Conservation (phyloP, 257 asterid genomes). For the Mentha longifolia region DNA sequence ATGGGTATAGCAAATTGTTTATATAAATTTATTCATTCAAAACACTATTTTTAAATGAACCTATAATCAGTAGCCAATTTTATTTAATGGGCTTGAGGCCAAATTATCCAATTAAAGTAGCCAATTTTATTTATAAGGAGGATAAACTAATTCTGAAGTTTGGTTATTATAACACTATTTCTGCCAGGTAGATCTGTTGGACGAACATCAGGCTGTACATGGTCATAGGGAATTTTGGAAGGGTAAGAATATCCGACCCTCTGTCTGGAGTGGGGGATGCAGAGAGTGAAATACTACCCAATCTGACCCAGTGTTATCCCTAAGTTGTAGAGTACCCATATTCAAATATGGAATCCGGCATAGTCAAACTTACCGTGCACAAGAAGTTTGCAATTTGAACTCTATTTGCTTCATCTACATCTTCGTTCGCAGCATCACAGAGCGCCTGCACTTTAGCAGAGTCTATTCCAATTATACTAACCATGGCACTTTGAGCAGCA, state of each 20-base stretch:
- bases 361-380: slow-evolving; percentile 73
- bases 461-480: slow-evolving; percentile 92
- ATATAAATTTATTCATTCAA: background rate
- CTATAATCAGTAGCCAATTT: background rate
- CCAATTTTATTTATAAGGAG: background rate
- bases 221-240: background rate
- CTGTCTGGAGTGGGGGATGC: background rate
- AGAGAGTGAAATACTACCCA: background rate
- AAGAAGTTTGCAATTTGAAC: slow-evolving; percentile 97
- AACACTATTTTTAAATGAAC: background rate
- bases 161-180: background rate
- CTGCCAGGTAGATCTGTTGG: background rate
- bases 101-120: too few species aligned
- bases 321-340: slow-evolving; percentile 5
- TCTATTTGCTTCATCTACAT: slow-evolving; percentile 85
- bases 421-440: slow-evolving; percentile 97
- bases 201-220: background rate
- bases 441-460: slow-evolving; percentile 89
- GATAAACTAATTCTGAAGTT: background rate
- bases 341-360: too few species aligned
- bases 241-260: background rate
- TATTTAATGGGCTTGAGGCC: too few species aligned
- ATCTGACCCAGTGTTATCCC: background rate
- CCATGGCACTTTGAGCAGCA: slow-evolving; percentile 96
- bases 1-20: background rate